Evolutionary conservation across 768 basidiomycete genomes (phyloP), one percentile per base, ranked within the genome.

Genomic region (Psilocybe azurescens): DNA sequence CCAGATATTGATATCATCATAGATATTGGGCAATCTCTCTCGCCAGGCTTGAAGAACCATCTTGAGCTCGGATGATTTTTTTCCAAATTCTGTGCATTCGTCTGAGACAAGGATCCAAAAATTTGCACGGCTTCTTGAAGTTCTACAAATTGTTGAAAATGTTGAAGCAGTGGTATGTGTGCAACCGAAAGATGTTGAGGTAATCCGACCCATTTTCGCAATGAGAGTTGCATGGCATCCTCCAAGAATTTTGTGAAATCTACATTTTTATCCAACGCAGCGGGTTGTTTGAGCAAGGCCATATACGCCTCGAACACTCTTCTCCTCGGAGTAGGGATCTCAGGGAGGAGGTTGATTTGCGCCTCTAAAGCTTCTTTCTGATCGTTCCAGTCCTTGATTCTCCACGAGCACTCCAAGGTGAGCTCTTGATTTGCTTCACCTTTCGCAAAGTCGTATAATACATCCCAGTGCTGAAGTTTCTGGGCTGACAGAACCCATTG

Each of bases 91-190:
- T 83, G 82, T 0, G 90, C 89, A 58, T 82, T 97, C 3, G 97
- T 99, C 58, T 86, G 85, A 0, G 92, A 89, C 20, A 99, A 82
- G 13, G 91, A 94, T 11, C 91, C 90, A 68, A 99, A 99, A 29
- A 99, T 97, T 64, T 93, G 91, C 48, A 93, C 90, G 14, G 97
- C 95, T 76, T 99, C 97, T 70, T 94, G 92, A 4, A 99, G 83
- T 75, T 99, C 97, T 44, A 99, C 96, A 67, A 97, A 97, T 73
- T 99, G 97, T 74, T 99, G 97, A 81, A 99, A 99, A 74, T 97
- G 93, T 73, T 99, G 96, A 32, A 99, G 81, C 30, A 99, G 80
- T 3, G 97, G 96, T 11, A 99, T 85, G 73, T 99, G 97, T 2
- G 95, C 95, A n/a, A 87, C 83, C 1, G 95, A 95, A 50, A 98